Percentiles rank a stretch among this genome's conserved stretches.
Conservation (phyloP, 257 asterid species). For the Anisodus acutangulus region DNA sequence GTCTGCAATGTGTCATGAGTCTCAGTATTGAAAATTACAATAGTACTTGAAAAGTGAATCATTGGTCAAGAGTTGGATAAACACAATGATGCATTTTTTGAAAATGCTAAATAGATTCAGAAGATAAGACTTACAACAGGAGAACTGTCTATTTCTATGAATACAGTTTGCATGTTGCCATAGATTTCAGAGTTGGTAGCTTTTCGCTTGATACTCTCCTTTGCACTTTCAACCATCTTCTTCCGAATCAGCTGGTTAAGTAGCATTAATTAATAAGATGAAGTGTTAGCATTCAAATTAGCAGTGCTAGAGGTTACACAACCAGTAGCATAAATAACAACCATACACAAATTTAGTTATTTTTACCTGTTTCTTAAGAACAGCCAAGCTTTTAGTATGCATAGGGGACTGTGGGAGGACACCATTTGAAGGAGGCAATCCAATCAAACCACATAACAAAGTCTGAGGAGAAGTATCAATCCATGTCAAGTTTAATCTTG, state of each 20-base stretch:
- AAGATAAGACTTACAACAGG: conserved; percentile 39
- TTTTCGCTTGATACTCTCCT: conserved; percentile 50
- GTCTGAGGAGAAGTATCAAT: background rate
- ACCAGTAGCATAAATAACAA: background rate
- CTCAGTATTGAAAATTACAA: no score
- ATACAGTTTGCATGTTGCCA: conserved; percentile 59
- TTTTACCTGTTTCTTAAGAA: conserved; percentile 26
- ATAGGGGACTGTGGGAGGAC: conserved; percentile 29
- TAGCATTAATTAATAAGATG: background rate
- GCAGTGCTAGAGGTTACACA: no score
- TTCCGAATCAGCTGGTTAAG: conserved; percentile 46
- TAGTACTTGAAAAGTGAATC: no score
- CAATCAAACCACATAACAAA: conserved; percentile 22
- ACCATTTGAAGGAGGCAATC: conserved; percentile 21
- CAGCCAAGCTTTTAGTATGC: conserved; percentile 24
- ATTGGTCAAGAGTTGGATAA: background rate
- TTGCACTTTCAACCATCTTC: conserved; percentile 55
- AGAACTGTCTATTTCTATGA: conserved; percentile 52
- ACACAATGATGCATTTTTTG: no score
- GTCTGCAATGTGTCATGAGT: conserved; percentile 35
- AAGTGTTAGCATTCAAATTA: background rate
- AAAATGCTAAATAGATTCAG: no score
- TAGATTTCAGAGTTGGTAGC: conserved; percentile 55
- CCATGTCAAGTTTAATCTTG: background rate
- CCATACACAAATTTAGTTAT: background rate